Conservation (phyloP, 73 alveolate genomes). For the Tetrahymena borealis region DNA sequence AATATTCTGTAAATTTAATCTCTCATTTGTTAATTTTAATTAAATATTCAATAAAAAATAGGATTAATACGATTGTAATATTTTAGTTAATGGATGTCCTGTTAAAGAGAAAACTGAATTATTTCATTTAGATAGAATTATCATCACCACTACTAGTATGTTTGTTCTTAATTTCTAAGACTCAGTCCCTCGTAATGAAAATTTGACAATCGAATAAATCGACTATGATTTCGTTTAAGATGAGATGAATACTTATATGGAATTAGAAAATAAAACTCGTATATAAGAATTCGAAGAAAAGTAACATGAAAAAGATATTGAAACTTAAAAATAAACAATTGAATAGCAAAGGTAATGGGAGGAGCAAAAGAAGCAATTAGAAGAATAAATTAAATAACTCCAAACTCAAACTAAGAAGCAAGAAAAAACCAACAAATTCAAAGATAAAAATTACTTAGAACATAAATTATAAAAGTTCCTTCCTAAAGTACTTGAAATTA, state of each 20-base stretch:
- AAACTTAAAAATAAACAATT: slow-evolving; percentile 16
- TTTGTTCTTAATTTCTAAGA: slow-evolving; percentile 37
- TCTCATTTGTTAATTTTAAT: background rate
- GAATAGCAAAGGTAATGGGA: slow-evolving; percentile 32
- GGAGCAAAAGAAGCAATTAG: background rate
- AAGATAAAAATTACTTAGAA: slow-evolving; percentile 35
- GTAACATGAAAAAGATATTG: slow-evolving; percentile 18
- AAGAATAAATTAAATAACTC: slow-evolving; percentile 18
- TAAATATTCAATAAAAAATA: background rate
- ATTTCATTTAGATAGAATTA: slow-evolving; percentile 57
- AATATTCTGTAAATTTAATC: slow-evolving; percentile 14
- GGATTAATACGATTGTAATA: slow-evolving; percentile 23
- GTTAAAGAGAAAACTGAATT: slow-evolving; percentile 13
- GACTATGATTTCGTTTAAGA: slow-evolving; percentile 32
- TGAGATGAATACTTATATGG: slow-evolving; percentile 30
- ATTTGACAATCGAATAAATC: background rate
- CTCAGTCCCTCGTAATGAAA: background rate
- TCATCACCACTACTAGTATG: slow-evolving; percentile 55
- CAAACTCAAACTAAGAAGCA: slow-evolving; percentile 3
- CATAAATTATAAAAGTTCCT: slow-evolving; percentile 28
- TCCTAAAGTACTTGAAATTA: slow-evolving; percentile 62
- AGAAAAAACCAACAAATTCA: slow-evolving; percentile 15
- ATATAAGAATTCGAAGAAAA: slow-evolving; percentile 22
- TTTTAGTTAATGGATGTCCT: slow-evolving; percentile 42
- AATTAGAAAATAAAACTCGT: slow-evolving; percentile 7